A percentile compares a stretch with the other conserved stretches of the same genome.
Evolutionary conservation across 352 stramenopile genomes (phyloP).

Genomic region (Phytophthora quininea): DNA sequence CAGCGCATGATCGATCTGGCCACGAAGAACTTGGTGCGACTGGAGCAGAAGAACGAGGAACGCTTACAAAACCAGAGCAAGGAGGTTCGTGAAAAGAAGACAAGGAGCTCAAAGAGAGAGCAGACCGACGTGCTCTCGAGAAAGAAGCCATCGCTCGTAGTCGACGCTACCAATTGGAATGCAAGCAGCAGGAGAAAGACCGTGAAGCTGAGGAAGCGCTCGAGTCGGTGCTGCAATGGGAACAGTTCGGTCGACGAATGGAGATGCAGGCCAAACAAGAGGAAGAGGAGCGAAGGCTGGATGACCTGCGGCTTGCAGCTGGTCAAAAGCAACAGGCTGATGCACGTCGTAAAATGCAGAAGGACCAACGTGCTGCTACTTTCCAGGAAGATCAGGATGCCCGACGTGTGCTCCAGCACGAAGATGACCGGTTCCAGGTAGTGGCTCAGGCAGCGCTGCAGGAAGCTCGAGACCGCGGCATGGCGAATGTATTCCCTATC

Average conservation of each 20-base stretch:
- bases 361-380: slow-evolving; percentile 43
- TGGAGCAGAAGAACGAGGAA: slow-evolving; percentile 66
- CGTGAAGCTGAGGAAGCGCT: slow-evolving; percentile 43
- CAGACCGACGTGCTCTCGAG: slow-evolving; percentile 70
- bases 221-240: slow-evolving; percentile 67
- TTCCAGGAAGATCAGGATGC: slow-evolving; percentile 43
- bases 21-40: slow-evolving; percentile 70
- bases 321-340: slow-evolving; percentile 81
- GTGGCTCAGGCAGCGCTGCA: slow-evolving; percentile 57
- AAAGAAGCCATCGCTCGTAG: slow-evolving; percentile 68
- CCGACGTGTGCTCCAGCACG: slow-evolving; percentile 40
- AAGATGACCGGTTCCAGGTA: slow-evolving; percentile 68
- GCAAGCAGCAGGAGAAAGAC: slow-evolving; percentile 49
- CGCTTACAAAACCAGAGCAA: slow-evolving; percentile 71
- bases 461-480: slow-evolving; percentile 60
- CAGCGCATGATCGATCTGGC: slow-evolving; percentile 87
- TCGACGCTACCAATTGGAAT: slow-evolving; percentile 61
- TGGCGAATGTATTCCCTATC: slow-evolving; percentile 74
- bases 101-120: slow-evolving; percentile 55
- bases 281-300: slow-evolving; percentile 60
- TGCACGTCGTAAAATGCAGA: slow-evolving; percentile 55
- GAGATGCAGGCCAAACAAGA: slow-evolving; percentile 68
- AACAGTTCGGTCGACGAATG: slow-evolving; percentile 64
- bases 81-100: slow-evolving; percentile 78
- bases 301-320: slow-evolving; percentile 67